phyloP scores from a whole-genome alignment of 2,329 filamentous ascomycete genomes.

The Cryphonectria carpinicola region DNA sequence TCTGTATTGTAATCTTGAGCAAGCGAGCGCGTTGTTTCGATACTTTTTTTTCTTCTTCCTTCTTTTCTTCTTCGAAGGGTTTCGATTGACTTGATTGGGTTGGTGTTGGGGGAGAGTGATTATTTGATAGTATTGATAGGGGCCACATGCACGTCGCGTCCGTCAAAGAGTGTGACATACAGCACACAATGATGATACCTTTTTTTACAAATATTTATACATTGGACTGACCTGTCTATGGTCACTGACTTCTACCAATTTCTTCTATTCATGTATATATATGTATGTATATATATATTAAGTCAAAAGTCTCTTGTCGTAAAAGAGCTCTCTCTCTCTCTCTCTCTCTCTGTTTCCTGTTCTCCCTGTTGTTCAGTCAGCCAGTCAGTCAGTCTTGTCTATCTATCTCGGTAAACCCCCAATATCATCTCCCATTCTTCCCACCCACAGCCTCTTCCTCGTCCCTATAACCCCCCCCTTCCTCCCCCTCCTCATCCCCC shows the following conservation, averaged over 20 bases:
- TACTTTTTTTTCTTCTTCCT: no score
- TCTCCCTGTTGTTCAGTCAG: background rate
- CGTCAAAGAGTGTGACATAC: background rate
- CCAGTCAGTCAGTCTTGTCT: background rate
- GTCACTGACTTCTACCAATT: background rate
- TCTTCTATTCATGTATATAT: background rate
- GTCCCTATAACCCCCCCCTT: conserved; percentile 31
- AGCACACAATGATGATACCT: background rate
- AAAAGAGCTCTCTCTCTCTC: background rate
- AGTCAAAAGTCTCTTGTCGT: background rate
- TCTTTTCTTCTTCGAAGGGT: background rate
- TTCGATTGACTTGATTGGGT: background rate
- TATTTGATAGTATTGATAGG: background rate
- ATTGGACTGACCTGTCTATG: background rate
- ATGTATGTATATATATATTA: background rate
- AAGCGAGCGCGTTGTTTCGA: conserved; percentile 23
- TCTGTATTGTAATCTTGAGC: conserved; percentile 5
- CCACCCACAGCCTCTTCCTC: conserved; percentile 35
- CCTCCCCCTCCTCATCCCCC: conserved; percentile 39
- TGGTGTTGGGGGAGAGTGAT: conserved; percentile 2
- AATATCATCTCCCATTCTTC: conserved; percentile 21
- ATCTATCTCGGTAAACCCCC: background rate
- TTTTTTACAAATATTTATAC: background rate
- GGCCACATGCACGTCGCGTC: background rate
- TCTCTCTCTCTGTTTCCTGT: background rate